phyloP scores from a whole-genome alignment of 257 asterid genomes.

The Solanum paucissectum region DNA sequence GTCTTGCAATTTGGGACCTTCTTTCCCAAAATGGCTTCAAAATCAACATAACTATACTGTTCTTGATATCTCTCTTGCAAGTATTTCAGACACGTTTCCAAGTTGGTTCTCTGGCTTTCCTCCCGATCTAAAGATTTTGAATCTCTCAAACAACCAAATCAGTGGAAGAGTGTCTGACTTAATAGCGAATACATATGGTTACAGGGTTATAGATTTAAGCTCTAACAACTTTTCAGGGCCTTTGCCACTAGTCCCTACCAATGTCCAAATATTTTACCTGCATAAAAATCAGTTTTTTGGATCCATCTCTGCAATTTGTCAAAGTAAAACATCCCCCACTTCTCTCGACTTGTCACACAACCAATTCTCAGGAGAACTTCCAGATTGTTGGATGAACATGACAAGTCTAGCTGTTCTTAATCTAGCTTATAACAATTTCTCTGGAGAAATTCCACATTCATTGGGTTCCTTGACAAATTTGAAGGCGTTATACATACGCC shows the following conservation, averaged over 20 bases:
- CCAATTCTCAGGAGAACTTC: conserved; percentile 6
- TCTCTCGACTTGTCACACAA: conserved; percentile 10
- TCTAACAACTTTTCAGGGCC: conserved; percentile 15
- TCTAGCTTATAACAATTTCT: conserved; percentile 8
- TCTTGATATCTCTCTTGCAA: conserved; percentile 13
- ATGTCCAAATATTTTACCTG: background rate
- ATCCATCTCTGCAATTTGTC: conserved; percentile 11
- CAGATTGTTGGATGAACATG: conserved; percentile 10
- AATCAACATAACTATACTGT: background rate
- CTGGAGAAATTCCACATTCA: conserved; percentile 7
- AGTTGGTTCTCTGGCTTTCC: conserved; percentile 13
- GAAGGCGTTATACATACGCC: background rate
- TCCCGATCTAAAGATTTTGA: background rate
- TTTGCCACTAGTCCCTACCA: background rate
- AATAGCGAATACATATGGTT: background rate
- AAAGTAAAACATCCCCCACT: background rate
- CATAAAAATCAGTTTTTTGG: conserved; percentile 13
- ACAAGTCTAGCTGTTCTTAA: background rate
- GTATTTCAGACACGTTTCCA: conserved; percentile 18
- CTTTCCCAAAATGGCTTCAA: conserved; percentile 23
- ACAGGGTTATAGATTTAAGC: conserved; percentile 1
- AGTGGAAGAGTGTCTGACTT: conserved; percentile 15
- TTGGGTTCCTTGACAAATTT: background rate
- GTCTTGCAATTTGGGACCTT: conserved; percentile 13
- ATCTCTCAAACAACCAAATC: conserved; percentile 22